Percentiles rank a stretch among this genome's conserved stretches.
These are phyloP conservation scores for Gautieria morchelliformis DNA, from an alignment of 768 basidiomycete species.

Conservation along the genomic window DNA sequence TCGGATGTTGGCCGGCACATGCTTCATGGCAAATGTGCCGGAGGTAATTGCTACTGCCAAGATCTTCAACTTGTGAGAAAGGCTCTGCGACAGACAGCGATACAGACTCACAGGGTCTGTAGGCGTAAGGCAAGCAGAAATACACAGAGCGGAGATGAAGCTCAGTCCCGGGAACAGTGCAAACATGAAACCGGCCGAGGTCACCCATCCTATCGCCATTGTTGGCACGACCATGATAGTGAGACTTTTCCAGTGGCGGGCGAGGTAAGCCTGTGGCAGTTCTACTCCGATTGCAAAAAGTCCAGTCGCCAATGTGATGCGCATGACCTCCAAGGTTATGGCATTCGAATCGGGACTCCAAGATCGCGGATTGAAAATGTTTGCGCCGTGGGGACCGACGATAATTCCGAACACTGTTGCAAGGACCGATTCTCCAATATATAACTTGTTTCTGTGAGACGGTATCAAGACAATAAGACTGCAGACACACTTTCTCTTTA, in stretches of 20 bases:
- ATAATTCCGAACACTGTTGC: conserved; percentile 53
- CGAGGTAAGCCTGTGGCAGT: conserved; percentile 78
- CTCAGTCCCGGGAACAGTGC: conserved; percentile 62
- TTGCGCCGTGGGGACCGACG: conserved; percentile 55
- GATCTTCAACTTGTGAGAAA: neutral
- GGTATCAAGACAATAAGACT: neutral
- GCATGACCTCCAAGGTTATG: conserved; percentile 81
- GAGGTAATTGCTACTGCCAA: conserved; percentile 4
- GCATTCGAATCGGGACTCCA: conserved; percentile 42
- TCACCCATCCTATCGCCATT: conserved; percentile 79
- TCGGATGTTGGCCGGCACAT: conserved; percentile 69
- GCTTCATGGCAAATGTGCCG: conserved; percentile 56
- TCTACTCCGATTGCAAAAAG: conserved; percentile 96
- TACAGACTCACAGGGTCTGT: conserved; percentile 84
- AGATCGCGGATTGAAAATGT: conserved; percentile 64
- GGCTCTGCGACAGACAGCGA: conserved; percentile 57
- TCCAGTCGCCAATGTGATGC: conserved; percentile 82
- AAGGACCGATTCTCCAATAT: conserved; percentile 89
- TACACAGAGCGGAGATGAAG: conserved; percentile 69
- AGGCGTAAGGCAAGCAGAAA: conserved; percentile 85
- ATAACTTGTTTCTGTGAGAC: conserved; percentile 39
- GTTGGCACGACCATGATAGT: conserved; percentile 67
- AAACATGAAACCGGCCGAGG: conserved; percentile 63
- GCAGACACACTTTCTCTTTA: neutral
- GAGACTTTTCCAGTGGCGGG: conserved; percentile 63